These are phyloP conservation scores for Fusarium sp. DNA, from an alignment of 2,329 filamentous ascomycete species.

Conservation along the genomic window DNA sequence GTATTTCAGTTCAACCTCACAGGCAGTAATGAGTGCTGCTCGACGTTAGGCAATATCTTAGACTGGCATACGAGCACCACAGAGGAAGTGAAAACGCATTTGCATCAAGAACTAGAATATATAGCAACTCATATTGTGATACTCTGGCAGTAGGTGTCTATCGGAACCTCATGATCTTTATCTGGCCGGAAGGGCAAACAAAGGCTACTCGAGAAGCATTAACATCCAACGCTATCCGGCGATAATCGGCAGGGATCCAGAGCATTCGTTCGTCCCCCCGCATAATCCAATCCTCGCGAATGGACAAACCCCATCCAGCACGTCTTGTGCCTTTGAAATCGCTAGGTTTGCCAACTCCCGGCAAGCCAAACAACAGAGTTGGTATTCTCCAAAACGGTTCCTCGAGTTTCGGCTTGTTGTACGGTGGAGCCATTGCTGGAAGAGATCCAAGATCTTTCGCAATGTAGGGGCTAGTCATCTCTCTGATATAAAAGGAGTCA, in stretches of 20 bases:
- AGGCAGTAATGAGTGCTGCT: too few relatives aligned
- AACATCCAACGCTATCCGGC: not conserved
- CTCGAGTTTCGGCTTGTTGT: fast-evolving
- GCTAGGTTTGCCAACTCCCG: fast-evolving
- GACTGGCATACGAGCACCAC: too few relatives aligned
- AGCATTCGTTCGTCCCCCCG: not conserved
- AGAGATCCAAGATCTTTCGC: fast-evolving
- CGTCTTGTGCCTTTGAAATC: fast-evolving
- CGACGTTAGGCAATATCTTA: too few relatives aligned
- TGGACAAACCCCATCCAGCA: not conserved
- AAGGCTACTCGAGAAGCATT: not conserved
- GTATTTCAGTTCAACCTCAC: too few relatives aligned
- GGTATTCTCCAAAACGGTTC: fast-evolving
- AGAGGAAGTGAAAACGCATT: too few relatives aligned
- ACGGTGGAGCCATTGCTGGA: fast-evolving
- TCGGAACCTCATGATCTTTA: fast-evolving
- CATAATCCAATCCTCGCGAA: not conserved
- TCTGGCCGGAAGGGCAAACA: not conserved
- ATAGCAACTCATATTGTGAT: too few relatives aligned
- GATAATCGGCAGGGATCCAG: fast-evolving
- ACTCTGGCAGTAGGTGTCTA: too few relatives aligned
- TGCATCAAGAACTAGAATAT: too few relatives aligned
- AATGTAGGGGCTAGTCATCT: fast-evolving
- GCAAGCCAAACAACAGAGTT: fast-evolving
- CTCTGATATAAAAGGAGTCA: not conserved